Evolutionary conservation across 805 yeast species (phyloP), one percentile per base, ranked within the genome.

Genomic region (Starmerella vaccinii): DNA sequence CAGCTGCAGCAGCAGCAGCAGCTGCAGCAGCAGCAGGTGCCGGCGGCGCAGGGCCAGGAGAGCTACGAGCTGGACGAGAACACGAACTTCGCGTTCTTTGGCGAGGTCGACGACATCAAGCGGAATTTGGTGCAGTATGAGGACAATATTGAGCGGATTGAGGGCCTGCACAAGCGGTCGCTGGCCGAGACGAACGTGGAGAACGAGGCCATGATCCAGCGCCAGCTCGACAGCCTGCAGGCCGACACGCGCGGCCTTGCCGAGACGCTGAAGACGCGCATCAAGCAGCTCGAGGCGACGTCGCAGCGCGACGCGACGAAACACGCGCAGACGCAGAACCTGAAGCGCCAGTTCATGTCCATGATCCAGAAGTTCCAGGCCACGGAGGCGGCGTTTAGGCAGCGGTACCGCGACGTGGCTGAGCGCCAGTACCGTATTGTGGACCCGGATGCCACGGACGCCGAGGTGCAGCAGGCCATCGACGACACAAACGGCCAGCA

Each of bases 361-460:
- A 76, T 83, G 52, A 90, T 92, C 64, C 92, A 87, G 68, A 87
- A 80, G 64, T 87, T 85, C 71, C 80, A 94, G 68, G 76, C 80
- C 61, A 78, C 85, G 57, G 97, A 92, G 69, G 87, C 86, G 55
- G 78, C 82, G 61, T 88, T 85, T 72, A 77, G 88, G 59, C 88
- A 83, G 65, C 80, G 82, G 61, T 86, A 85, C 66, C 81, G 83
- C 65, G 78, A 79, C 55, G 95, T 85, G 64, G 95, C 96, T 46
- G 89, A 82, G 62, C 81, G 95, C 67, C 97, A 90, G 74, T 89
- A 83, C 72, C 81, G 80, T 64, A 85, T 92, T 62, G 92, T 67
- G 37, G 66, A 64, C 16, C 71, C 71, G 33, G 68, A 64, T 27
- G 71, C 71, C 47, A 76, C 90, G 18, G 84, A 83, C 24, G 84